Evolutionary conservation across 1,284 basidiomycete species (phyloP).

Genomic region (Ceratobasidium sp.): DNA sequence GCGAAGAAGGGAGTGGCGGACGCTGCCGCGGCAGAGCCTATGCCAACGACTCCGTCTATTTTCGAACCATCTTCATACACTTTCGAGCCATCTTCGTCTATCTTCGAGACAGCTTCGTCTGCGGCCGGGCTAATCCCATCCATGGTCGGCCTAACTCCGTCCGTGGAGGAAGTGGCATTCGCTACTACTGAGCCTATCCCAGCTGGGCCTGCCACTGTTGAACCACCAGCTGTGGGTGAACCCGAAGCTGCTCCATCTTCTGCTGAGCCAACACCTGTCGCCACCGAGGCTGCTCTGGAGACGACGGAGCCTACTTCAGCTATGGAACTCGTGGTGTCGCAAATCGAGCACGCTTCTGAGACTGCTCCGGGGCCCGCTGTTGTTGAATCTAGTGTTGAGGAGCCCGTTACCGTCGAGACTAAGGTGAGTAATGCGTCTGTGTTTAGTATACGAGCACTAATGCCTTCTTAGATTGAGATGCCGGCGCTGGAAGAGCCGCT

Average conservation of each 20-base stretch:
- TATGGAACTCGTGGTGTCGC: not conserved
- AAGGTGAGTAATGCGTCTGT: not conserved
- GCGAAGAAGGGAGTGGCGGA: constrained; percentile 1
- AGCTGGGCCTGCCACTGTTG: not conserved
- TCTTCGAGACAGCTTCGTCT: not conserved
- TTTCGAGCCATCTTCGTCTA: not conserved
- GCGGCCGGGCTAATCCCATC: not conserved
- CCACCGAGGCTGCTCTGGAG: not conserved
- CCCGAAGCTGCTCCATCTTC: not conserved
- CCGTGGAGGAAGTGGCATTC: too few species aligned
- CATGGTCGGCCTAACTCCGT: not conserved
- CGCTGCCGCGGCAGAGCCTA: not conserved
- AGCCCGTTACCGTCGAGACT: not conserved
- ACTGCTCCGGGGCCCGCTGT: not conserved
- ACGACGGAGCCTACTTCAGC: not conserved
- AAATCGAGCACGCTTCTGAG: not conserved
- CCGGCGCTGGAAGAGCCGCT: not conserved
- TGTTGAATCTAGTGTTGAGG: not conserved
- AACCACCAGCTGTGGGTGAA: not conserved
- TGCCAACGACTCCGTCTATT: not conserved
- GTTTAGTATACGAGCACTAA: not conserved
- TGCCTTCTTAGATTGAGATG: not conserved
- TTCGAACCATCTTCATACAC: not conserved
- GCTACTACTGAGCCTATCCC: not conserved
- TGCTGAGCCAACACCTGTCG: not conserved